Base-by-base conservation (phyloP, 495 filamentous ascomycete species). In the Trichocladium uniseriatum region DNA sequence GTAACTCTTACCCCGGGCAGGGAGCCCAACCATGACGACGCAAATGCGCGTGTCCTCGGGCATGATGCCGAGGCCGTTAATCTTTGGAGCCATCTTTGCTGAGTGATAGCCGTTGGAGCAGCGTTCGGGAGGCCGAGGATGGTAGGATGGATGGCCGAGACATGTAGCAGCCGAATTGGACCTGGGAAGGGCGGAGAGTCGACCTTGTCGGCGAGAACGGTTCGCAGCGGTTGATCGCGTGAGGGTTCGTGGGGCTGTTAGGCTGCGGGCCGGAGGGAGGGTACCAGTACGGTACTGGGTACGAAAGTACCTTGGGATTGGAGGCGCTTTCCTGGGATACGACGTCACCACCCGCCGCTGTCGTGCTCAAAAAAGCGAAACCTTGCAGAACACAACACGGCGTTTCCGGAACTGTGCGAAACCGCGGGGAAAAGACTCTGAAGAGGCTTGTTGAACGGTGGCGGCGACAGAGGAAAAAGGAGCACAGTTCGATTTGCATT, bases 1-100 rank as follows among this genome's bases (percentile, higher is more conserved):
- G 58, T 95, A 82, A 68, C 86, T 92, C 76, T 98, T 98, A 60
- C 92, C 92, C 45, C 92, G 77, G 48, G 92, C 92, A 35, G 92
- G 92, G 52, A 98, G 73, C 36, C 92, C 92, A 40, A 98, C 92
- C 92, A 98, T 96, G 46, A 97, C 86, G n/a, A 98, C 90, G 59
- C 89, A 95, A 66, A 98, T 94, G 61, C 84, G 85, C 27, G 86
- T 89, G 58, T 95, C 88, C 71, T 96, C 92, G 53, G 85, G 86
- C 86, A 94, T 81, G 53, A 75, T 62, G 29, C 66, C 72, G 54
- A 70, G 57, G 49, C 71, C 69, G 45, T 74, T 75, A 65, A 62
- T 68, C 49, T 54, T 66, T 44, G 67, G 69, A 53, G 67, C 61
- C 72, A 75, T 75, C 16, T 29, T 62, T 57, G 55, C 48, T 24